These are phyloP conservation scores for Curvularia eragrostidis DNA, from an alignment of 2,329 filamentous ascomycete genomes.

Conservation along the genomic window DNA sequence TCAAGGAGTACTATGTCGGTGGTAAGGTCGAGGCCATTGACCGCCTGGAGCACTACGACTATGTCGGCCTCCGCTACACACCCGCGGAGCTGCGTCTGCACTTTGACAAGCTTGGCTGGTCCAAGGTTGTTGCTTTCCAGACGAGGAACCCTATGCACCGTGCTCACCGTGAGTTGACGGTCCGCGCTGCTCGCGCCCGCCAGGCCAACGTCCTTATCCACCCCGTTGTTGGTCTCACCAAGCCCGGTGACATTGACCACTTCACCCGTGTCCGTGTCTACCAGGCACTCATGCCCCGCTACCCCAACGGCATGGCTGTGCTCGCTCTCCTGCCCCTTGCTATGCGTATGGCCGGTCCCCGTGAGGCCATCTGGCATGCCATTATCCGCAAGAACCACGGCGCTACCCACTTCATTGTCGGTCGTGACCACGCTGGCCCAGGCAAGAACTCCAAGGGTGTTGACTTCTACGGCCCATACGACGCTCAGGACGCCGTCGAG, in stretches of 20 bases:
- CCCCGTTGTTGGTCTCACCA: constrained; percentile 96
- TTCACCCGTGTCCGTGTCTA: constrained; percentile 99
- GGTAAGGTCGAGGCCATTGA: constrained; percentile 96
- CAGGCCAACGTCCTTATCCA: constrained; percentile 99
- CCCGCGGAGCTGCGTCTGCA: constrained; percentile 92
- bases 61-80: constrained; percentile 92
- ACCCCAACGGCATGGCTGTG: constrained; percentile 99
- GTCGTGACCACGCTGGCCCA: constrained; percentile 95
- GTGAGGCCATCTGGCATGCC: constrained; percentile 99
- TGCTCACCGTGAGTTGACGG: constrained; percentile 95
- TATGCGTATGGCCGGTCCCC: constrained; percentile 98
- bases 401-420: constrained; percentile 98
- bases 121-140: constrained; percentile 97
- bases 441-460: constrained; percentile 97
- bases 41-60: constrained; percentile 97
- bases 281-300: constrained; percentile 93
- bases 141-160: constrained; percentile 98
- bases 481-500: constrained; percentile 94
- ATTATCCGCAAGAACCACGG: constrained; percentile 99
- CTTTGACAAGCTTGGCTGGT: constrained; percentile 99
- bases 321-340: constrained; percentile 92
- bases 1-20: constrained; percentile 89
- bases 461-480: constrained; percentile 98
- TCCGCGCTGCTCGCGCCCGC: constrained; percentile 91
- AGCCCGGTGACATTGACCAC: constrained; percentile 99